Conservation (phyloP, 164 flowering plant genomes). For the Magnolia changhungtana region DNA sequence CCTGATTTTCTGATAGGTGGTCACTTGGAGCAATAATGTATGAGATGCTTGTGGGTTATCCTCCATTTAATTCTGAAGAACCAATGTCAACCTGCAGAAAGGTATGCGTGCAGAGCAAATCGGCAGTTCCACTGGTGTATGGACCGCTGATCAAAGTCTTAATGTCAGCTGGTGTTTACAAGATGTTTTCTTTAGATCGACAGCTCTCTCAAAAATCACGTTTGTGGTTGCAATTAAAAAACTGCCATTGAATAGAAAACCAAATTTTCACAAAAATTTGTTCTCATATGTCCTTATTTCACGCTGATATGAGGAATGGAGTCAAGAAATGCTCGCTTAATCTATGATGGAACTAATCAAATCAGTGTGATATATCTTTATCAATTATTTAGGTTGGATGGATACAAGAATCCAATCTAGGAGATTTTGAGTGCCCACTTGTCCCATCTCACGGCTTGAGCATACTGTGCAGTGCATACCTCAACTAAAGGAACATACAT, state of each 20-base stretch:
- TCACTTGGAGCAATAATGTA: constrained; percentile 58
- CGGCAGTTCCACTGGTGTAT: background rate
- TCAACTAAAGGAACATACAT: background rate
- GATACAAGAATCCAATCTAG: background rate
- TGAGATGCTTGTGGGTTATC: constrained; percentile 63
- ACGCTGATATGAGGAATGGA: too few relatives aligned
- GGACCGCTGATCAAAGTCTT: background rate
- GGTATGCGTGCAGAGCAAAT: constrained; percentile 26
- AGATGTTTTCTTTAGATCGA: background rate
- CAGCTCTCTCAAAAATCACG: background rate
- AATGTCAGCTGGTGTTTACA: background rate
- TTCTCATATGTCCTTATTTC: too few relatives aligned
- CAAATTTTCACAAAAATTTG: too few relatives aligned
- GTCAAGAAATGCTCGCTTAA: too few relatives aligned
- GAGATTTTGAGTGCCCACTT: background rate
- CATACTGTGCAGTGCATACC: background rate
- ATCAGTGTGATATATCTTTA: too few relatives aligned
- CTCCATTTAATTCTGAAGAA: constrained; percentile 62
- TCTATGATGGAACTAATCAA: too few relatives aligned
- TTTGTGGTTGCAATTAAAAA: background rate
- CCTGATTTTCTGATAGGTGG: constrained; percentile 38
- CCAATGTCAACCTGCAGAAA: constrained; percentile 63
- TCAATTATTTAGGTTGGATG: too few relatives aligned
- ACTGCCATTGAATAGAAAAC: too few relatives aligned
- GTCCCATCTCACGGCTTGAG: background rate